Conservation (phyloP, 345 rosid species). For the Citrus cavaleriei region DNA sequence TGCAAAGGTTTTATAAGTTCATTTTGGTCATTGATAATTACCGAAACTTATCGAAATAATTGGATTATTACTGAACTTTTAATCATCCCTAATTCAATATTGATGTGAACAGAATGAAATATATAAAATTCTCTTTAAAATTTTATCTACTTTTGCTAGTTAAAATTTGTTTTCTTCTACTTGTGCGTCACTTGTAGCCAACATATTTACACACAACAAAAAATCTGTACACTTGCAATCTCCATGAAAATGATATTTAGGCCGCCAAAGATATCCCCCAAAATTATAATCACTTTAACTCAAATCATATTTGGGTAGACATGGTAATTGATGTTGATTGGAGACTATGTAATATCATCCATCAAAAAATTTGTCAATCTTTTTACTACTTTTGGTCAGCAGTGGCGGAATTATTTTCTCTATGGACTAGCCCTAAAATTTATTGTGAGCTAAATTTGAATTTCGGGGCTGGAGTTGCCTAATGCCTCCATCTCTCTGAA, state of each 20-base stretch:
- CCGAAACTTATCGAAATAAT: background rate
- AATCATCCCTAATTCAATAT: background rate
- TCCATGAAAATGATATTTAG: background rate
- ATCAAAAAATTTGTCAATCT: background rate
- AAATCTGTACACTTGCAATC: background rate
- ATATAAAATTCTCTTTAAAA: background rate
- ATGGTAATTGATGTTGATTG: constrained; percentile 23
- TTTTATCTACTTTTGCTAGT: background rate
- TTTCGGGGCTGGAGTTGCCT: background rate
- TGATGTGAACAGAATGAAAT: background rate
- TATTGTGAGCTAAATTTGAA: background rate
- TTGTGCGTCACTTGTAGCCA: background rate
- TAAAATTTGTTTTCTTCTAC: background rate
- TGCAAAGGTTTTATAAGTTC: background rate
- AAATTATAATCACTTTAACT: background rate
- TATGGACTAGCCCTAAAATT: background rate
- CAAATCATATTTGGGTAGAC: constrained; percentile 10
- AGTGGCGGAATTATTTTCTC: background rate
- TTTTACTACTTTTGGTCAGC: constrained; percentile 15
- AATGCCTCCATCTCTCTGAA: background rate
- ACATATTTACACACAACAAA: background rate
- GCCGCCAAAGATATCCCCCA: background rate
- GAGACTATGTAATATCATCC: constrained; percentile 5
- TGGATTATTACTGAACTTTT: background rate
- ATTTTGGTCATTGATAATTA: background rate